These are phyloP conservation scores for Vigna nakashimae DNA, from an alignment of 306 rosid genomes.

Conservation along the genomic window DNA sequence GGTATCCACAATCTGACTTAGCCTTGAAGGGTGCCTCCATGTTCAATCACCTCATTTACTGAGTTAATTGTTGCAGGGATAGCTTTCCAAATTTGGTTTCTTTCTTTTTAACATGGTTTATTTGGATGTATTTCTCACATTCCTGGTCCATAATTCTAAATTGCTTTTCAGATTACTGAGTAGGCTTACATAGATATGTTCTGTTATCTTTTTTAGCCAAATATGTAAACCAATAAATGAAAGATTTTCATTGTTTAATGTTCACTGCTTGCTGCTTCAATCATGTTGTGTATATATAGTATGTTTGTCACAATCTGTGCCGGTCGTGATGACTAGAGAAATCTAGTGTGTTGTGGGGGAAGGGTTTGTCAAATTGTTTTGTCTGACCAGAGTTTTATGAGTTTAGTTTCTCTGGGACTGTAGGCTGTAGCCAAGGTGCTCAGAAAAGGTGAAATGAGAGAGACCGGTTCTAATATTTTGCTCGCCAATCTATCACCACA, in stretches of 20 bases:
- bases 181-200: constrained; percentile 55
- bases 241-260: constrained; percentile 53
- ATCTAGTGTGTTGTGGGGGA: neutral
- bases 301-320: constrained; percentile 21
- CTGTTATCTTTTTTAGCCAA: constrained; percentile 47
- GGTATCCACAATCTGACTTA: constrained; percentile 64
- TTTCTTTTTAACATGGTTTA: constrained; percentile 60
- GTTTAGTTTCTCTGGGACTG: constrained; percentile 1
- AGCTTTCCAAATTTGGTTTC: constrained; percentile 59
- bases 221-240: constrained; percentile 66
- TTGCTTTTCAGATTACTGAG: constrained; percentile 55
- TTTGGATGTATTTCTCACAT: constrained; percentile 58
- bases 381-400: neutral
- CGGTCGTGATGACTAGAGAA: constrained; percentile 27
- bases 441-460: constrained; percentile 28
- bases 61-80: constrained; percentile 60
- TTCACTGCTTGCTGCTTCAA: constrained; percentile 32
- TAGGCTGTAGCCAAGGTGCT: constrained; percentile 13
- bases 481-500: neutral
- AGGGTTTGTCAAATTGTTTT: neutral
- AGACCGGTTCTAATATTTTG: constrained; percentile 8
- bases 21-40: constrained; percentile 56
- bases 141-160: constrained; percentile 54
- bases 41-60: constrained; percentile 60
- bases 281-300: constrained; percentile 37